Percentiles rank a stretch among this genome's conserved stretches.
These are phyloP conservation scores for Quercus parvula DNA, from an alignment of 306 rosid species.

Conservation along the genomic window DNA sequence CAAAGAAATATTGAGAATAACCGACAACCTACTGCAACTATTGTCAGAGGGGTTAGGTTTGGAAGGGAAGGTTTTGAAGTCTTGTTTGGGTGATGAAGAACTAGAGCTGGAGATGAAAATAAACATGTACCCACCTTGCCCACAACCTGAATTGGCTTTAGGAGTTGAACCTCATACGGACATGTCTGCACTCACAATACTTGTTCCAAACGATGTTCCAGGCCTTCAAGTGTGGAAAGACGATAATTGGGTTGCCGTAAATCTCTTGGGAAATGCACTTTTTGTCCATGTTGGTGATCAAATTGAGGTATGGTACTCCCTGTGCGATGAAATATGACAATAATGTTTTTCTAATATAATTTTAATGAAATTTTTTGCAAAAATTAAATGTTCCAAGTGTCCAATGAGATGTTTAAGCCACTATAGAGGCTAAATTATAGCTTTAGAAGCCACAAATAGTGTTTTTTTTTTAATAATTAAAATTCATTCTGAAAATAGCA, in stretches of 20 bases:
- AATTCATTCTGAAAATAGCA: no score
- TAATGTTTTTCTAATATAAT: no score
- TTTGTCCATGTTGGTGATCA: constrained; percentile 65
- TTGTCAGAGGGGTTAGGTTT: constrained; percentile 54
- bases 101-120: constrained; percentile 68
- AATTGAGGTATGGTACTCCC: constrained; percentile 33
- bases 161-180: constrained; percentile 83
- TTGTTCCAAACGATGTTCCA: constrained; percentile 51
- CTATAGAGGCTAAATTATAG: no score
- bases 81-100: constrained; percentile 38
- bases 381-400: no score
- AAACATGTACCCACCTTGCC: constrained; percentile 51
- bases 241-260: constrained; percentile 44
- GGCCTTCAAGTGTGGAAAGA: constrained; percentile 65
- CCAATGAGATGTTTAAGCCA: no score
- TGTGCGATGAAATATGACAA: no score
- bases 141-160: constrained; percentile 61
- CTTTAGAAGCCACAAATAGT: no score
- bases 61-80: constrained; percentile 38
- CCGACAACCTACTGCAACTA: constrained; percentile 37
- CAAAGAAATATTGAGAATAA: constrained; percentile 40
- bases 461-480: background rate
- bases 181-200: constrained; percentile 63
- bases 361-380: no score
- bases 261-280: constrained; percentile 43